A percentile compares a stretch with the other conserved stretches of the same genome.
Evolutionary conservation across 2,329 filamentous ascomycete species (phyloP).

Genomic region (Balansia obtecta): DNA sequence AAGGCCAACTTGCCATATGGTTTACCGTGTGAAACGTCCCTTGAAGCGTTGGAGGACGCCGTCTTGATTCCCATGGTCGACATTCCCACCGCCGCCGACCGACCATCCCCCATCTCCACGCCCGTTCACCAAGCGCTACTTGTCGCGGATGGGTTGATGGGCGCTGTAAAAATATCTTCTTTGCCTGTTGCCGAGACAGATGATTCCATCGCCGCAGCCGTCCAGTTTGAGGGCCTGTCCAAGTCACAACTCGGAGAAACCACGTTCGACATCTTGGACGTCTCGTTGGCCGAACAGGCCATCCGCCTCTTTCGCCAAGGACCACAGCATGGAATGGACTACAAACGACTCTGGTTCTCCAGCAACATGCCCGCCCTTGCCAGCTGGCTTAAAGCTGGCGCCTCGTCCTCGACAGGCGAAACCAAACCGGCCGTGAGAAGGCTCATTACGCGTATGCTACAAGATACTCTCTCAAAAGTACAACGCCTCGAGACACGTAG

Average conservation of each 20-base stretch:
- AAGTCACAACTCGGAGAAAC: slow-evolving; percentile 20
- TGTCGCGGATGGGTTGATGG: slow-evolving; percentile 59
- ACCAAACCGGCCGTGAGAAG: slow-evolving; percentile 55
- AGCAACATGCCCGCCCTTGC: slow-evolving; percentile 55
- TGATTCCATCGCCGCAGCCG: slow-evolving; percentile 38
- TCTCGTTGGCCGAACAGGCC: slow-evolving; percentile 47
- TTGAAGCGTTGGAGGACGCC: slow-evolving; percentile 43
- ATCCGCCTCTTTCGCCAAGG: slow-evolving; percentile 56
- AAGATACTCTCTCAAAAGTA: slow-evolving; percentile 38
- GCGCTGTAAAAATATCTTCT: slow-evolving; percentile 42
- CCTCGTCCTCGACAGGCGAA: slow-evolving; percentile 24
- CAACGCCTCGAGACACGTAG: slow-evolving; percentile 32
- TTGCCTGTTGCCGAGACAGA: slow-evolving; percentile 26
- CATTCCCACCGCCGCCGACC: slow-evolving; percentile 52
- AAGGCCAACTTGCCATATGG: slow-evolving; percentile 30
- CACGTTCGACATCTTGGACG: slow-evolving; percentile 48
- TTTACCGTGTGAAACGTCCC: slow-evolving; percentile 19
- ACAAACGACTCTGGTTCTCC: slow-evolving; percentile 60
- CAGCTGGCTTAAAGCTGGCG: slow-evolving; percentile 50
- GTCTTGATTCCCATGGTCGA: slow-evolving; percentile 67
- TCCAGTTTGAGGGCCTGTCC: slow-evolving; percentile 41
- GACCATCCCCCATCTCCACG: slow-evolving; percentile 56
- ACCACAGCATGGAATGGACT: slow-evolving; percentile 55
- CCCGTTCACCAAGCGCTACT: slow-evolving; percentile 76
- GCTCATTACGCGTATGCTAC: slow-evolving; percentile 56